Percentiles rank a stretch among this genome's conserved stretches.
These are phyloP conservation scores for Diophrys sp. DNA, from an alignment of 73 alveolate genomes.

Conservation along the genomic window DNA sequence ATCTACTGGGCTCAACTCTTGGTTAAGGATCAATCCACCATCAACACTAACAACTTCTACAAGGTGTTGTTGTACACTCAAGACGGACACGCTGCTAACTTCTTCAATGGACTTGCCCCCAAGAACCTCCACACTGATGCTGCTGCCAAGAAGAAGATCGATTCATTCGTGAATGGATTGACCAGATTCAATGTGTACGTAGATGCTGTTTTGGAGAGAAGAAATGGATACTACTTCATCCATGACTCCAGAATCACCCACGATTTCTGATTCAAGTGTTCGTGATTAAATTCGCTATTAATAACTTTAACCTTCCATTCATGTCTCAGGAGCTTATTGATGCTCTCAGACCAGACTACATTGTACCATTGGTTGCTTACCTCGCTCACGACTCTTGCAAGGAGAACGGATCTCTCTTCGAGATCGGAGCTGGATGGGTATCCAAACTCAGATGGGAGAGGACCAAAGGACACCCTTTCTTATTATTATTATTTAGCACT, in stretches of 20 bases:
- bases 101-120: conserved; percentile 40
- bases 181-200: conserved; percentile 52
- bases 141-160: conserved; percentile 31
- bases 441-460: conserved; percentile 77
- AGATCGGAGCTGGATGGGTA: conserved; percentile 77
- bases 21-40: conserved; percentile 52
- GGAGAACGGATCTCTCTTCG: conserved; percentile 75
- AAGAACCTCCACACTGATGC: conserved; percentile 46
- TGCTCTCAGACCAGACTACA: conserved; percentile 70
- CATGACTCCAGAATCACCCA: too few species aligned
- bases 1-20: conserved; percentile 52
- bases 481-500: too few species aligned
- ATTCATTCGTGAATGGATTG: conserved; percentile 18
- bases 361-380: conserved; percentile 77
- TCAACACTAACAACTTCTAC: conserved; percentile 28
- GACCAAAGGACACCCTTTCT: conserved; percentile 57
- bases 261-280: too few species aligned
- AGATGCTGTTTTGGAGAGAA: conserved; percentile 52
- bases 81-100: conserved; percentile 43
- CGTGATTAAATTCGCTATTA: too few species aligned
- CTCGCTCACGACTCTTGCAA: conserved; percentile 79
- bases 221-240: too few species aligned
- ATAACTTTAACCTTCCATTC: too few species aligned
- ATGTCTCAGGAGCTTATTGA: conserved; percentile 66
- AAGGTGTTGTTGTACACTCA: conserved; percentile 53